Conservation (phyloP, 1,139 yeast genomes). For the Geotrichum carabidarum region DNA sequence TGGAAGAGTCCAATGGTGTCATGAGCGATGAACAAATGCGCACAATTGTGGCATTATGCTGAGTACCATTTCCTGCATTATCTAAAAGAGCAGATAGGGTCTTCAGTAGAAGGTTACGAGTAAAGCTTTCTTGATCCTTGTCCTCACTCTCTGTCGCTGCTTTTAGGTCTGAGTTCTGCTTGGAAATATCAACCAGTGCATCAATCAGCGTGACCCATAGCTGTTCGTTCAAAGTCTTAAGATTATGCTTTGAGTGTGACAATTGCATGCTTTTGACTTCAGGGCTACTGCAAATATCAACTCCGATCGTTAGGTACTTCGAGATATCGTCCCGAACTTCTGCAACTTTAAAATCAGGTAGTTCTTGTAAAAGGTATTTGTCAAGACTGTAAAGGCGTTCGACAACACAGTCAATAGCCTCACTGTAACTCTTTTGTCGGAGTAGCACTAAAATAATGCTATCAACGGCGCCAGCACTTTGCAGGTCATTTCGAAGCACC, state of each 20-base stretch:
- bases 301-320: conserved; percentile 29
- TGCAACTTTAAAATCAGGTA: conserved; percentile 1
- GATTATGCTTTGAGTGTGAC: background rate
- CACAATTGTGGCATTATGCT: conserved; percentile 29
- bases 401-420: conserved; percentile 36
- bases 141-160: conserved; percentile 1
- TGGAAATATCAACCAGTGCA: conserved; percentile 28
- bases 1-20: conserved; percentile 24
- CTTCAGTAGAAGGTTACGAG: conserved; percentile 24
- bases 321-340: conserved; percentile 20
- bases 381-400: conserved; percentile 29
- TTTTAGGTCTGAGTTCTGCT: background rate
- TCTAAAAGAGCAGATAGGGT: conserved; percentile 29
- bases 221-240: conserved; percentile 22
- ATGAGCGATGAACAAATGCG: conserved; percentile 29
- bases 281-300: conserved; percentile 26
- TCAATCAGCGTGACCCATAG: conserved; percentile 34
- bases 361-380: conserved; percentile 14
- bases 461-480: conserved; percentile 30
- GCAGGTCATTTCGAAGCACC: conserved; percentile 31
- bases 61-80: conserved; percentile 23
- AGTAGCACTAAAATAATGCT: conserved; percentile 31
- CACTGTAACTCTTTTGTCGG: conserved; percentile 29
- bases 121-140: conserved; percentile 19
- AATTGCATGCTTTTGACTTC: conserved; percentile 8